Conservation (phyloP, 179 eudicot genomes). For the Dionaea muscipula region DNA sequence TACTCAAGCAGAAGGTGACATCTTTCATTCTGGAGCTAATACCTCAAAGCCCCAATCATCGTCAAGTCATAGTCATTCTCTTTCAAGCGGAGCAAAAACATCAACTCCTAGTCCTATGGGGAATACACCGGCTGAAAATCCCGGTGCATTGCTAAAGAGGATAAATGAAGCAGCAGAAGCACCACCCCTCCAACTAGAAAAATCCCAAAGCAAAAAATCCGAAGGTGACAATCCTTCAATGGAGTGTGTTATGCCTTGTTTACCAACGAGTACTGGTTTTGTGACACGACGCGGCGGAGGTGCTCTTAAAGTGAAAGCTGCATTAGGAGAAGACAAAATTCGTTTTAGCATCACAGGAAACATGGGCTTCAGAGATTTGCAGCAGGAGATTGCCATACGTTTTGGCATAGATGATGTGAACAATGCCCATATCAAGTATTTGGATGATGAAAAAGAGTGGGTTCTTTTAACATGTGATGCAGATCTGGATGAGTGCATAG, state of each 20-base stretch:
- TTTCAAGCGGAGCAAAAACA: constrained; percentile 18
- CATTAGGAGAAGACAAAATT: constrained; percentile 55
- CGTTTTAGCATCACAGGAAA: constrained; percentile 44
- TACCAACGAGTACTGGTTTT: constrained; percentile 7
- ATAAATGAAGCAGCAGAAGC: constrained; percentile 19
- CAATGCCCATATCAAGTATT: constrained; percentile 52
- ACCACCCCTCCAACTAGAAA: constrained; percentile 1
- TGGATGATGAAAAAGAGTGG: constrained; percentile 84
- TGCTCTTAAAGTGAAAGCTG: constrained; percentile 44
- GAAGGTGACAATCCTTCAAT: constrained; percentile 19
- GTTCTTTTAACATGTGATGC: constrained; percentile 81
- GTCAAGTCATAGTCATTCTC: constrained; percentile 31
- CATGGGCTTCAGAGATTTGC: constrained; percentile 46
- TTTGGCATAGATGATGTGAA: constrained; percentile 35
- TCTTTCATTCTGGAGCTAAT: constrained; percentile 19
- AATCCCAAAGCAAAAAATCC: constrained; percentile 32
- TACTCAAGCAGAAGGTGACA: constrained; percentile 18
- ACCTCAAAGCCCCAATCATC: constrained; percentile 28
- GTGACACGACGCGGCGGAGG: constrained; percentile 13
- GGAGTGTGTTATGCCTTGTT: constrained; percentile 17
- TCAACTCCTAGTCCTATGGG: constrained; percentile 11
- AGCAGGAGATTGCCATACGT: constrained; percentile 42
- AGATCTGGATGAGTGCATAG: constrained; percentile 76
- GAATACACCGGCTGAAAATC: constrained; percentile 11
- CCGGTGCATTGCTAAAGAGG: constrained; percentile 16